A percentile compares a stretch with the other conserved stretches of the same genome.
phyloP scores from a whole-genome alignment of 257 asterid genomes.

The Cinchona pubescens region DNA sequence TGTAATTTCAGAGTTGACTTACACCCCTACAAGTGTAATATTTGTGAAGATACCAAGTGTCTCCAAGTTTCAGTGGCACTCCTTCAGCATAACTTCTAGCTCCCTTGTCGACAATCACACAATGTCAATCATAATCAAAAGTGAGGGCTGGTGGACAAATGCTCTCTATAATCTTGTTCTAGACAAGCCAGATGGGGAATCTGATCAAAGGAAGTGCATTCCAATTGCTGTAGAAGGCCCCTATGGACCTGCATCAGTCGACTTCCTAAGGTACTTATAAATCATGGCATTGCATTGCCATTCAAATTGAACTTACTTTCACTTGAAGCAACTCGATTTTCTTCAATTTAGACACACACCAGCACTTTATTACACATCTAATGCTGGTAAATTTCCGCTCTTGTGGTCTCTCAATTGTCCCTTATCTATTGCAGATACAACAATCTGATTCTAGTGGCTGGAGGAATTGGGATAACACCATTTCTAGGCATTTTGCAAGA shows the following conservation, averaged over 20 bases:
- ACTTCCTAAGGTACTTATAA: constrained; percentile 57
- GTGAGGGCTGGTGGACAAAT: constrained; percentile 75
- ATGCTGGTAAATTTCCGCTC: too few relatives aligned
- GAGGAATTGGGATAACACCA: constrained; percentile 88
- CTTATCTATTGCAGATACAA: constrained; percentile 49
- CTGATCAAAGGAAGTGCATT: constrained; percentile 42
- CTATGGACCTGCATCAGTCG: constrained; percentile 66
- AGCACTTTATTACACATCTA: not conserved
- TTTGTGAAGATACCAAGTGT: constrained; percentile 69
- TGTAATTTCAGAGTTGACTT: constrained; percentile 51
- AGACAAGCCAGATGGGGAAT: constrained; percentile 51
- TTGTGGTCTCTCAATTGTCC: not conserved
- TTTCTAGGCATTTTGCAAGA: constrained; percentile 69
- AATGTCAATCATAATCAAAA: constrained; percentile 52
- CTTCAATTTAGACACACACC: not conserved
- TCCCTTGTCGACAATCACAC: constrained; percentile 48
- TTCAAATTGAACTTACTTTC: not conserved
- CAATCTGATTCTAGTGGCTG: constrained; percentile 66
- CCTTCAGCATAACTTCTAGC: constrained; percentile 75
- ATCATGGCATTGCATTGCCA: constrained; percentile 1
- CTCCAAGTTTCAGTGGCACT: constrained; percentile 77
- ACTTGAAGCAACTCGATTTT: not conserved
- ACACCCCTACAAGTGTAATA: constrained; percentile 60
- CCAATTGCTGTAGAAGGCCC: constrained; percentile 73
- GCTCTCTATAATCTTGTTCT: constrained; percentile 42